A percentile compares a stretch with the other conserved stretches of the same genome.
Conservation (phyloP, 495 filamentous ascomycete species). For the Xylaria longipes region DNA sequence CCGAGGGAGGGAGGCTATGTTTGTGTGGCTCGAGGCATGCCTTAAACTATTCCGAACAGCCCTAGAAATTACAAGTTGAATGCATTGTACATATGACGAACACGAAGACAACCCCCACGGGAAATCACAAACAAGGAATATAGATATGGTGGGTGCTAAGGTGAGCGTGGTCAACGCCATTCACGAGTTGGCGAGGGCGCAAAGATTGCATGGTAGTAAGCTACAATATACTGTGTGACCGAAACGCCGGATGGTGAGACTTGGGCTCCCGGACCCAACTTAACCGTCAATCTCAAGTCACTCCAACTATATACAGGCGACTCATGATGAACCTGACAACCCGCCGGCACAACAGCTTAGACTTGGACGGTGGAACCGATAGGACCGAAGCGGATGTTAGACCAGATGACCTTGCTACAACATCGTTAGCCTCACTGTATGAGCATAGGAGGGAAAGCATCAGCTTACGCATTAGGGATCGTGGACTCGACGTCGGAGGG, state of each 20-base stretch:
- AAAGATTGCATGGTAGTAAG: not conserved
- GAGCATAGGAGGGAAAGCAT: slow-evolving; percentile 42
- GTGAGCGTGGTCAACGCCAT: not conserved
- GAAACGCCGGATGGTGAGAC: not conserved
- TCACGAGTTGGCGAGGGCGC: not conserved
- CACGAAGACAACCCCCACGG: not conserved
- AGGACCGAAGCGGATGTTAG: slow-evolving; percentile 76
- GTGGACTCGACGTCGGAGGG: slow-evolving; percentile 65
- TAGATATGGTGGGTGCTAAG: not conserved
- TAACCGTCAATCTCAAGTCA: slow-evolving; percentile 3
- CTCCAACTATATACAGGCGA: slow-evolving; percentile 15
- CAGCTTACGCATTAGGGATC: slow-evolving; percentile 59
- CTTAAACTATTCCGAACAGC: not conserved
- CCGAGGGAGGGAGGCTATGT: not conserved
- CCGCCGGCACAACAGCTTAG: slow-evolving; percentile 27
- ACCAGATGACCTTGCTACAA: slow-evolving; percentile 54
- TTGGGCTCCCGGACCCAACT: not conserved
- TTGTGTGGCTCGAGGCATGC: not conserved
- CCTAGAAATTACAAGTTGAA: not conserved
- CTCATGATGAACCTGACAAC: slow-evolving; percentile 2
- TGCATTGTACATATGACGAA: not conserved
- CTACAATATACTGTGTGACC: slow-evolving; percentile 7
- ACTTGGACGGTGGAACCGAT: slow-evolving; percentile 66
- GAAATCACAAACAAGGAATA: not conserved
- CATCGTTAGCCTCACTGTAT: not conserved